These are phyloP conservation scores for Diaporthe vexans DNA, from an alignment of 2,329 filamentous ascomycete genomes.

Conservation along the genomic window DNA sequence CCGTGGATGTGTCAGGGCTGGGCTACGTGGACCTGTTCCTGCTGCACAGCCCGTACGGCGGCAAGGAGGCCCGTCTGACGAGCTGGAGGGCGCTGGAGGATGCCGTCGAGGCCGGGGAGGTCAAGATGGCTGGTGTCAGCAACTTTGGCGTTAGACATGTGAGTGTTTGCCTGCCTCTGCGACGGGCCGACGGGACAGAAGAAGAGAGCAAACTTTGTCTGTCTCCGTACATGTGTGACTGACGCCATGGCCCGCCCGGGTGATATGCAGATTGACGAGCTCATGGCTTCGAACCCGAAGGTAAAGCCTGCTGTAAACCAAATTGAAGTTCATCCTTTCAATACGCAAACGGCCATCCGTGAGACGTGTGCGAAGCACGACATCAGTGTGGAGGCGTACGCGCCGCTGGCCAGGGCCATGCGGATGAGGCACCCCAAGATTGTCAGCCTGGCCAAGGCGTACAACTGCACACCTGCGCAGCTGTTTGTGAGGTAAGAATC, in stretches of 20 bases:
- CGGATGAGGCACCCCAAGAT: conserved; percentile 78
- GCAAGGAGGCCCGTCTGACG: conserved; percentile 74
- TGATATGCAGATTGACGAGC: conserved; percentile 71
- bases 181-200: neutral
- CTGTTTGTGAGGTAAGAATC: conserved; percentile 70
- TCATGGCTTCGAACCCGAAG: conserved; percentile 73
- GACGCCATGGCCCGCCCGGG: neutral
- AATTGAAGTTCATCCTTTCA: conserved; percentile 87
- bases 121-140: conserved; percentile 80
- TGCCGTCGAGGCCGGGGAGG: conserved; percentile 78
- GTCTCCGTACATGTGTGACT: neutral
- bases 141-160: conserved; percentile 84
- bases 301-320: conserved; percentile 81
- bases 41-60: conserved; percentile 84
- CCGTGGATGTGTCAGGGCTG: conserved; percentile 74
- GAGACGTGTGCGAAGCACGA: conserved; percentile 74
- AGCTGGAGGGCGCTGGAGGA: conserved; percentile 85
- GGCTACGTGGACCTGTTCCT: conserved; percentile 86
- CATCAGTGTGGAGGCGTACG: conserved; percentile 84
- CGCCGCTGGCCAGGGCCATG: conserved; percentile 79
- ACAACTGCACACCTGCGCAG: conserved; percentile 79
- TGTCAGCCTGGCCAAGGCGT: conserved; percentile 73
- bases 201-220: neutral
- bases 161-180: conserved; percentile 54
- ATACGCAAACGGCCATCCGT: conserved; percentile 77